Evolutionary conservation across 1,284 basidiomycete species (phyloP).

Genomic region (Ustilago esculenta): DNA sequence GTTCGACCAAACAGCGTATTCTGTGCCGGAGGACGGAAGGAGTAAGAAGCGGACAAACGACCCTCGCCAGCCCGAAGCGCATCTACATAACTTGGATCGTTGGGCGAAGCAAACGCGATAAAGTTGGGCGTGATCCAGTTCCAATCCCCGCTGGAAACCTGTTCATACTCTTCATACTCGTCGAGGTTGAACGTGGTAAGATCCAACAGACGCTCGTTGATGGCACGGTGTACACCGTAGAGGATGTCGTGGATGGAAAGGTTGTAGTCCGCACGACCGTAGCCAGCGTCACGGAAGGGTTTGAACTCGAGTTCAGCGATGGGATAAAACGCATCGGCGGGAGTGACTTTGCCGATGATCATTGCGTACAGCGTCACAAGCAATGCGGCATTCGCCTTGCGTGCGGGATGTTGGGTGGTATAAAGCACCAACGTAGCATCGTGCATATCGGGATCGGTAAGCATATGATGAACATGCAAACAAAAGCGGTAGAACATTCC

Average conservation of each 20-base stretch:
- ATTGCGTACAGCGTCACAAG: conserved; percentile 88
- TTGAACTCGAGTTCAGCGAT: conserved; percentile 75
- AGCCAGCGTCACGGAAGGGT: conserved; percentile 94
- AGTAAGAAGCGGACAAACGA: conserved; percentile 5
- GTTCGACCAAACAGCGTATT: conserved; percentile 72
- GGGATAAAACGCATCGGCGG: conserved; percentile 93
- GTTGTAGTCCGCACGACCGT: conserved; percentile 90
- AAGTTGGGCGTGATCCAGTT: conserved; percentile 79
- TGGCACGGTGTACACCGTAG: conserved; percentile 94
- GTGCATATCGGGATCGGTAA: conserved; percentile 66
- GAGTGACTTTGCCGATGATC: conserved; percentile 89
- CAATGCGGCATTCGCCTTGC: conserved; percentile 92
- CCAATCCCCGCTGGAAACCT: conserved; percentile 79
- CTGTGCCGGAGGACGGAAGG: conserved; percentile 16
- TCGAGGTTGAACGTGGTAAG: conserved; percentile 85
- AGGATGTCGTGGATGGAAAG: conserved; percentile 86
- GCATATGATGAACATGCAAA: conserved; percentile 74
- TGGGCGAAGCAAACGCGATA: conserved; percentile 91
- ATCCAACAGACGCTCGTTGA: conserved; percentile 86
- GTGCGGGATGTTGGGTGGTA: conserved; percentile 81
- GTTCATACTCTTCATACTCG: conserved; percentile 87
- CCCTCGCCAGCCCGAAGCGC: conserved; percentile 66
- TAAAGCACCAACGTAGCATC: conserved; percentile 85
- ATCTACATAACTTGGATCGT: conserved; percentile 61
- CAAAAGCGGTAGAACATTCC: conserved; percentile 77